Conservation (phyloP, 768 basidiomycete genomes). For the Rhodotorula graminis region DNA sequence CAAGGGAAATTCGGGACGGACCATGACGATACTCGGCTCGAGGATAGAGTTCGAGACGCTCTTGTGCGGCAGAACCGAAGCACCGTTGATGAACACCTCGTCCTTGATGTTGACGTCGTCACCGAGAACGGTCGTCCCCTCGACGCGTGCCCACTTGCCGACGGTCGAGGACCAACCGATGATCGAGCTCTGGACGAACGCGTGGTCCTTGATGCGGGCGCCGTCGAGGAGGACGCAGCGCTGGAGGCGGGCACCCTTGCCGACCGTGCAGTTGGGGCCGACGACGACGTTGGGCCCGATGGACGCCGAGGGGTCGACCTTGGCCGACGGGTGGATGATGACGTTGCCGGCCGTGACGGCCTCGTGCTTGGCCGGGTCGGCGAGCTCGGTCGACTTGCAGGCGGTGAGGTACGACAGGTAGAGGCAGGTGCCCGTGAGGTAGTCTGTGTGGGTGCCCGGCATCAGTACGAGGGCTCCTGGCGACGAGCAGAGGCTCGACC, state of each 20-base stretch:
- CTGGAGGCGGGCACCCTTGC: conserved; percentile 51
- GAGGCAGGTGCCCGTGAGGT: conserved; percentile 50
- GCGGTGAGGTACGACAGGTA: conserved; percentile 52
- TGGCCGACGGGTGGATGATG: conserved; percentile 50
- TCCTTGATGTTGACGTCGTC: conserved; percentile 54
- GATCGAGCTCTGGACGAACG: conserved; percentile 52
- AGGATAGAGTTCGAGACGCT: conserved; percentile 39
- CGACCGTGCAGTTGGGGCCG: conserved; percentile 51
- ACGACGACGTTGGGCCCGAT: conserved; percentile 54
- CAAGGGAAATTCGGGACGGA: neutral
- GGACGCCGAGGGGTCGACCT: conserved; percentile 48
- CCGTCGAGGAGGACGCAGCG: conserved; percentile 52
- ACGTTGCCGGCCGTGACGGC: conserved; percentile 53
- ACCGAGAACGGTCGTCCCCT: conserved; percentile 49
- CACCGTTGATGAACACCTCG: conserved; percentile 51
- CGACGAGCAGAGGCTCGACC: neutral
- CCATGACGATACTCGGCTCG: conserved; percentile 45
- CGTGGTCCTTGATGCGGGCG: conserved; percentile 51
- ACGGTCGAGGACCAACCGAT: conserved; percentile 47
- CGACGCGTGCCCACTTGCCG: conserved; percentile 27
- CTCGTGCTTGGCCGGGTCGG: conserved; percentile 49
- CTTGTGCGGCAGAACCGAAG: conserved; percentile 40
- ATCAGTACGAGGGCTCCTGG: neutral
- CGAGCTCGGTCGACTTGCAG: conserved; percentile 40
- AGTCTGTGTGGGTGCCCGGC: conserved; percentile 7